A percentile compares a stretch with the other conserved stretches of the same genome.
phyloP scores from a whole-genome alignment of 2,329 filamentous ascomycete genomes.

The Claviceps sp. region DNA sequence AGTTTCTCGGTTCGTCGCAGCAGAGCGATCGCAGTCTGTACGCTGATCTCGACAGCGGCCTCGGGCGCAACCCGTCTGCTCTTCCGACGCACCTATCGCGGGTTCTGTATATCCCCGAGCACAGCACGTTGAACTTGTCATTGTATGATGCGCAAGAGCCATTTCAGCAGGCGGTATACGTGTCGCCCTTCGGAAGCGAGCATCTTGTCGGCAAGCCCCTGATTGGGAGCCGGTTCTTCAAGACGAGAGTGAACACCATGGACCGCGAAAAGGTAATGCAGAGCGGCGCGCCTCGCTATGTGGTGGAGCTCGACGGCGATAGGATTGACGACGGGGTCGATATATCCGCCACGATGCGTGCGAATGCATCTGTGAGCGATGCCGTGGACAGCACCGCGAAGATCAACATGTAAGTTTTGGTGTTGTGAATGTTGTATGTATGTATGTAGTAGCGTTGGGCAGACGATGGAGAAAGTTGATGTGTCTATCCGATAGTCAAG shows the following conservation, averaged over 20 bases:
- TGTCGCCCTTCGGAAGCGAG: constrained; percentile 1
- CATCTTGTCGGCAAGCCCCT: neutral
- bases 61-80: constrained; percentile 2
- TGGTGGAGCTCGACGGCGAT: neutral
- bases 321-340: neutral
- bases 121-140: constrained; percentile 1
- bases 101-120: constrained; percentile 4
- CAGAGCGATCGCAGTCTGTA: neutral
- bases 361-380: too few species aligned
- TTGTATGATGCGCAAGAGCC: constrained; percentile 1
- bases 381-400: neutral
- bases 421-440: neutral
- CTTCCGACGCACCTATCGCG: constrained; percentile 2
- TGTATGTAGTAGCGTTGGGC: neutral
- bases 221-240: constrained; percentile 5
- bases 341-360: constrained; percentile 1
- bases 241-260: constrained; percentile 3
- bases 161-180: neutral
- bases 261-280: neutral
- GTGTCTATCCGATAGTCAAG: neutral
- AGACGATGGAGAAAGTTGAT: neutral
- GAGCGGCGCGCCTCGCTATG: neutral
- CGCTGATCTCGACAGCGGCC: constrained; percentile 1
- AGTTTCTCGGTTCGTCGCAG: neutral
- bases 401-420: constrained; percentile 1